These are phyloP conservation scores for Fusarium sambucinum DNA, from an alignment of 2,329 filamentous ascomycete genomes.

Conservation along the genomic window DNA sequence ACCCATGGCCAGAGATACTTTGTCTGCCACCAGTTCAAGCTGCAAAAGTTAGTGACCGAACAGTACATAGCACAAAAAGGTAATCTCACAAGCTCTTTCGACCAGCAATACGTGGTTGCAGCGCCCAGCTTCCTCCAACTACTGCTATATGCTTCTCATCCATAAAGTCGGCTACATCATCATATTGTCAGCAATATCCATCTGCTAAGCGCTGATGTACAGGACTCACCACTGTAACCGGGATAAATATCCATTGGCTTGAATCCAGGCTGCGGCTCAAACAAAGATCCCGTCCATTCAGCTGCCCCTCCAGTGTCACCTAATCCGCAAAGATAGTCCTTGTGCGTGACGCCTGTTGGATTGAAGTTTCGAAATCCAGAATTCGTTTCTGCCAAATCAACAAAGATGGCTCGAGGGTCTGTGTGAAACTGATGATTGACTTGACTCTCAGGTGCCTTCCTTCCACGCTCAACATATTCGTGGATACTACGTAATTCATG, in stretches of 20 bases:
- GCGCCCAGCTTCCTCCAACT: conserved; percentile 31
- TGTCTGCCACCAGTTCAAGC: conserved; percentile 39
- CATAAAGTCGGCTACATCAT: conserved; percentile 31
- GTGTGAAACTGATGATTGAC: conserved; percentile 16
- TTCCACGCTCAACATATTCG: conserved; percentile 5
- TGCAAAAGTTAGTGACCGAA: not conserved
- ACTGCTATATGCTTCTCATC: conserved; percentile 25
- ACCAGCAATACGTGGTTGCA: conserved; percentile 27
- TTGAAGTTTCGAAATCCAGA: conserved; percentile 29
- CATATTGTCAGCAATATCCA: not conserved
- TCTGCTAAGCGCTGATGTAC: accelerated
- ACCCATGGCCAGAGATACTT: conserved; percentile 36
- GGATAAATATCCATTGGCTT: conserved; percentile 37
- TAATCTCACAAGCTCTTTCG: conserved; percentile 35
- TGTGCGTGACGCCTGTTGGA: conserved; percentile 15
- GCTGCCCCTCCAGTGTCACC: conserved; percentile 31
- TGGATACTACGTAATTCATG: conserved; percentile 32
- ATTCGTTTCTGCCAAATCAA: conserved; percentile 14
- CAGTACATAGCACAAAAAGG: accelerated
- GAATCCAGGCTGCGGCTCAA: conserved; percentile 23
- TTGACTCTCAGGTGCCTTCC: conserved; percentile 5
- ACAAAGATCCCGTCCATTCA: conserved; percentile 23
- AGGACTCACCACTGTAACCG: conserved; percentile 24
- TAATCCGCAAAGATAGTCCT: conserved; percentile 17
- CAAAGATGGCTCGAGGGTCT: conserved; percentile 8